phyloP scores from a whole-genome alignment of 2,329 filamentous ascomycete genomes.

The Byssothecium circinans region DNA sequence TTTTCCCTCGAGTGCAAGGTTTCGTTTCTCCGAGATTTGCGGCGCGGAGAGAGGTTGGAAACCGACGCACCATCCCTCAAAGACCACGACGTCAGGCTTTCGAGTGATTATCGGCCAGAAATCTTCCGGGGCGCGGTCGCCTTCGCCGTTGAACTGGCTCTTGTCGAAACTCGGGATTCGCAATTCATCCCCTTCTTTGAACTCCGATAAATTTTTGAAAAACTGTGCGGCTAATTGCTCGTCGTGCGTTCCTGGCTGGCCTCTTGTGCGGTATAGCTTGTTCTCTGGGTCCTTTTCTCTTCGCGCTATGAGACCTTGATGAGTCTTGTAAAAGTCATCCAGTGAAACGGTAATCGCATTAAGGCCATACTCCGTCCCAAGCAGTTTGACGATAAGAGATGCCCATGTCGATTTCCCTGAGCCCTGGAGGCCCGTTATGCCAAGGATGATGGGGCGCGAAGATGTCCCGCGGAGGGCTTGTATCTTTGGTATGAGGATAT shows the following conservation, averaged over 20 bases:
- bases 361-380: slow-evolving; percentile 27
- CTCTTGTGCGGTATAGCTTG: slow-evolving; percentile 75
- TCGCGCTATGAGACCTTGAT: slow-evolving; percentile 66
- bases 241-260: slow-evolving; percentile 84
- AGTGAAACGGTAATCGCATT: slow-evolving; percentile 48
- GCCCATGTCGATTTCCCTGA: slow-evolving; percentile 90
- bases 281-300: slow-evolving; percentile 69
- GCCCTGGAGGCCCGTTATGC: slow-evolving; percentile 88
- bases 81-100: slow-evolving; percentile 68
- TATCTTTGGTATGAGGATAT: slow-evolving; percentile 33
- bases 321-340: slow-evolving; percentile 85
- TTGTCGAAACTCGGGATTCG: slow-evolving; percentile 82
- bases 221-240: slow-evolving; percentile 64
- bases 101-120: slow-evolving; percentile 64
- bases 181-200: slow-evolving; percentile 52
- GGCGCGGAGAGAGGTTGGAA: slow-evolving; percentile 68
- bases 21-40: slow-evolving; percentile 58
- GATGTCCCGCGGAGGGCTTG: slow-evolving; percentile 18
- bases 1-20: slow-evolving; percentile 53
- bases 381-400: slow-evolving; percentile 38
- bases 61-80: slow-evolving; percentile 91
- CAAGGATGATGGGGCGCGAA: slow-evolving; percentile 74
- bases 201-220: slow-evolving; percentile 60
- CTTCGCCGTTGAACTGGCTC: slow-evolving; percentile 71
- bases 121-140: slow-evolving; percentile 68